These are phyloP conservation scores for Evernia prunastri DNA, from an alignment of 495 filamentous ascomycete genomes.

Conservation along the genomic window DNA sequence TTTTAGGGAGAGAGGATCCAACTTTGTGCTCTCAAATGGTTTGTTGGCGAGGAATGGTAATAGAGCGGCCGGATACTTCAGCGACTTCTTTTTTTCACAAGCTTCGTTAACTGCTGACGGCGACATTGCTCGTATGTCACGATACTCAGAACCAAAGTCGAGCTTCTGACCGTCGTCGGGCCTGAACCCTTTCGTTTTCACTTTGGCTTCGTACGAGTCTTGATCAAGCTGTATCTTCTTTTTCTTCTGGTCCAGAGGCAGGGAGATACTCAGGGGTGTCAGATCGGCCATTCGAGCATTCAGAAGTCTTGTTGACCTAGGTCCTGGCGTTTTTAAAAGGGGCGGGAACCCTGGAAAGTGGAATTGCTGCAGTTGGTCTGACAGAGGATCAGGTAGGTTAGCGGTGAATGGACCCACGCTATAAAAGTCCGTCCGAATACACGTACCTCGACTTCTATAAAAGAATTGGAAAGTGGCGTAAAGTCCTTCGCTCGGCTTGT, in stretches of 20 bases:
- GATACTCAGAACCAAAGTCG: slow-evolving; percentile 15
- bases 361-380: slow-evolving; percentile 22
- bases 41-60: neutral
- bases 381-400: neutral
- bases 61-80: neutral
- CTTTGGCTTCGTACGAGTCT: slow-evolving; percentile 18
- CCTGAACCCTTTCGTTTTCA: slow-evolving; percentile 4
- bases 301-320: slow-evolving; percentile 1
- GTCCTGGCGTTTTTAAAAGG: neutral
- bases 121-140: neutral
- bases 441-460: slow-evolving; percentile 28
- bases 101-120: neutral
- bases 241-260: neutral
- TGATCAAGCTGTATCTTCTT: neutral
- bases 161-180: neutral
- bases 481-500: slow-evolving; percentile 15
- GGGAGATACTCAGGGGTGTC: slow-evolving; percentile 22
- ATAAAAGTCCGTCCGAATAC: neutral
- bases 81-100: neutral
- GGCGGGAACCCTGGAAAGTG: slow-evolving; percentile 21
- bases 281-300: slow-evolving; percentile 12
- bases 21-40: neutral
- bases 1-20: neutral
- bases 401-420: neutral
- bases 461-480: slow-evolving; percentile 30